A percentile compares a stretch with the other conserved stretches of the same genome.
Evolutionary conservation across 2,329 filamentous ascomycete species (phyloP).

Genomic region (Colletotrichum siamense): DNA sequence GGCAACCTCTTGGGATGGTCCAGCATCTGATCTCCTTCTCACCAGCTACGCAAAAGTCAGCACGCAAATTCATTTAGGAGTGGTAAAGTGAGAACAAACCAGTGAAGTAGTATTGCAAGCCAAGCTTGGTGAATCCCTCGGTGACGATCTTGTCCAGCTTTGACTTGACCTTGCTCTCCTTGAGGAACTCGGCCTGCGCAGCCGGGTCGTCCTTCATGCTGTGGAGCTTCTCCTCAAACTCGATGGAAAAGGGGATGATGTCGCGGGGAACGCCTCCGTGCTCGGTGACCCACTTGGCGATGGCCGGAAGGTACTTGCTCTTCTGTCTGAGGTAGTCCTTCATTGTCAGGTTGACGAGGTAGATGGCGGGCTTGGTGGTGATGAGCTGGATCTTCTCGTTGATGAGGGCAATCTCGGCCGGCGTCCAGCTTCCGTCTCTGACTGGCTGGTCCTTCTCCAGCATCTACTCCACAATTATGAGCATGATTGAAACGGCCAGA

Average conservation of each 20-base stretch:
- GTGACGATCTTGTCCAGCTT: slow-evolving; percentile 48
- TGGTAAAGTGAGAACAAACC: slow-evolving; percentile 24
- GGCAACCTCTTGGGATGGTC: slow-evolving; percentile 42
- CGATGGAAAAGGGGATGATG: slow-evolving; percentile 49
- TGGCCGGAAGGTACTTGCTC: slow-evolving; percentile 48
- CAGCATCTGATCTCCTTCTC: slow-evolving; percentile 52
- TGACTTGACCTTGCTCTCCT: slow-evolving; percentile 46
- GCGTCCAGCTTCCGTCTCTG: slow-evolving; percentile 46
- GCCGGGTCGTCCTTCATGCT: slow-evolving; percentile 40
- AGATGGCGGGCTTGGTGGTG: slow-evolving; percentile 50
- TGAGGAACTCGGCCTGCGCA: slow-evolving; percentile 38
- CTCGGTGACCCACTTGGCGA: slow-evolving; percentile 50
- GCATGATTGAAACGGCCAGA: background rate
- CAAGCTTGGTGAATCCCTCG: slow-evolving; percentile 48
- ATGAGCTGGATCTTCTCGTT: slow-evolving; percentile 51
- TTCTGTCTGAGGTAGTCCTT: slow-evolving; percentile 53
- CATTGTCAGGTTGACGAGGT: slow-evolving; percentile 51
- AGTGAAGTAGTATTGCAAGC: slow-evolving; percentile 51
- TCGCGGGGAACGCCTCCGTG: slow-evolving; percentile 45
- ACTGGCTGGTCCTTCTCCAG: slow-evolving; percentile 46
- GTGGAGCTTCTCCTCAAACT: slow-evolving; percentile 50
- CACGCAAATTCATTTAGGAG: background rate
- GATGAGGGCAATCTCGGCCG: slow-evolving; percentile 48
- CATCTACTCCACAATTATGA: slow-evolving; percentile 29
- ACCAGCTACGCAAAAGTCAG: slow-evolving; percentile 33